phyloP scores from a whole-genome alignment of 768 basidiomycete species.

The Tylopilus felleus region DNA sequence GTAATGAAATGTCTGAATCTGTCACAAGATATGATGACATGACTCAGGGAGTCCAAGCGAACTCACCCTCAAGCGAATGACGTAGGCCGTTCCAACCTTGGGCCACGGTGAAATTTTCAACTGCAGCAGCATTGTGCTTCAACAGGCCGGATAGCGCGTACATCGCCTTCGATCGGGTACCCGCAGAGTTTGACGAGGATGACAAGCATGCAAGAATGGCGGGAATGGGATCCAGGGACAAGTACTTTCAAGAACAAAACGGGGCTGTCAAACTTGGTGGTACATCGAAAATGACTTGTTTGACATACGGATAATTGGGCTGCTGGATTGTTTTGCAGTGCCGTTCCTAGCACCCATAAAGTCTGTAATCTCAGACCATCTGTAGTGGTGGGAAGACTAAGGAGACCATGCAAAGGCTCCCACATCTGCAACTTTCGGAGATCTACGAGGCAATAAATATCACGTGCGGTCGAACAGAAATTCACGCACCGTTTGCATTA shows the following conservation, averaged over 20 bases:
- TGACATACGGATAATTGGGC: conserved; percentile 70
- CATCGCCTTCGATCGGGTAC: conserved; percentile 73
- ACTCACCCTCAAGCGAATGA: conserved; percentile 56
- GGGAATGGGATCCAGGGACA: conserved; percentile 63
- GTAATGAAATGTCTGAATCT: conserved; percentile 78
- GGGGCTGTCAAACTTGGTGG: conserved; percentile 1
- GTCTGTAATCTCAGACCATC: conserved; percentile 63
- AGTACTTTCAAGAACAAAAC: conserved; percentile 42
- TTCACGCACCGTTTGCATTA: conserved; percentile 68
- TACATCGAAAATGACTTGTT: not conserved
- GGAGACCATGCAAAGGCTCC: conserved; percentile 67
- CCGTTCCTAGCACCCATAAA: conserved; percentile 87
- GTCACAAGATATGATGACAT: conserved; percentile 3
- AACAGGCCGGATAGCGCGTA: conserved; percentile 77
- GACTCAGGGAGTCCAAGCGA: not conserved
- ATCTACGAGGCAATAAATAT: conserved; percentile 43
- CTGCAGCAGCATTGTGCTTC: conserved; percentile 73
- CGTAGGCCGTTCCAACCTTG: conserved; percentile 66
- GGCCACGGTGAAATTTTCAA: conserved; percentile 45
- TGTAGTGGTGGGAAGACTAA: conserved; percentile 51
- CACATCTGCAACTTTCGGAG: conserved; percentile 74
- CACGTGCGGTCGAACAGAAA: not conserved
- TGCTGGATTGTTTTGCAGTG: conserved; percentile 84
- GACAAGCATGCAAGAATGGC: conserved; percentile 59
- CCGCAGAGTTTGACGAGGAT: conserved; percentile 48